Conservation (phyloP, 768 basidiomycete genomes). For the Paxillus rubicundulus region DNA sequence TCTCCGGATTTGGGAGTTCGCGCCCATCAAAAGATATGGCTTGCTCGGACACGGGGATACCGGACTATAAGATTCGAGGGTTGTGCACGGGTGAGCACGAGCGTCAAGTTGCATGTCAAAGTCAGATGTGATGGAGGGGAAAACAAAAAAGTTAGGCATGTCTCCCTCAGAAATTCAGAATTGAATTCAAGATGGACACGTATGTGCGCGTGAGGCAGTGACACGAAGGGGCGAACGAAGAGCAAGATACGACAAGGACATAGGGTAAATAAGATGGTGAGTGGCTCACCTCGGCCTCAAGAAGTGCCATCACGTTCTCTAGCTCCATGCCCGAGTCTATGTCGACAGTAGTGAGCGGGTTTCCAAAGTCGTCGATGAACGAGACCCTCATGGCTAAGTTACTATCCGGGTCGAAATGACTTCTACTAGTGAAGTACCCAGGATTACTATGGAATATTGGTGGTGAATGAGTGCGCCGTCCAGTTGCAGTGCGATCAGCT, state of each 20-base stretch:
- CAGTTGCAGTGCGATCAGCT: background rate
- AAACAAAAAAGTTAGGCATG: no score
- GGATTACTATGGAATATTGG: background rate
- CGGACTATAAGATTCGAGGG: slow-evolving; percentile 49
- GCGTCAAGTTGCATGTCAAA: background rate
- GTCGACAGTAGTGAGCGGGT: slow-evolving; percentile 61
- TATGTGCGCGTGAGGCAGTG: no score
- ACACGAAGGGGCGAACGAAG: background rate
- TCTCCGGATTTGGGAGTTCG: slow-evolving; percentile 62
- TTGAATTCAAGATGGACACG: no score
- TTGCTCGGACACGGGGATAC: slow-evolving; percentile 70
- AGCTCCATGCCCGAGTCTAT: slow-evolving; percentile 90
- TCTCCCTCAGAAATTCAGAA: no score
- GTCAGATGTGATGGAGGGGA: no score
- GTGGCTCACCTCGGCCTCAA: slow-evolving; percentile 89
- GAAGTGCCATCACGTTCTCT: slow-evolving; percentile 86
- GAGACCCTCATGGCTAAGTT: slow-evolving; percentile 60
- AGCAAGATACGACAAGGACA: background rate
- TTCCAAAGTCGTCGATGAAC: slow-evolving; percentile 66
- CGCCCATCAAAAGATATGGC: slow-evolving; percentile 64
- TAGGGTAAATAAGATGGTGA: background rate
- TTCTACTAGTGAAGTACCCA: background rate
- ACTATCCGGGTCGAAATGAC: background rate
- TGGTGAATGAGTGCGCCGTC: background rate
- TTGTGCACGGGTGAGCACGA: background rate